Evolutionary conservation across 2,329 filamentous ascomycete genomes (phyloP), one percentile per base, ranked within the genome.

Genomic region (Metarhizium album): DNA sequence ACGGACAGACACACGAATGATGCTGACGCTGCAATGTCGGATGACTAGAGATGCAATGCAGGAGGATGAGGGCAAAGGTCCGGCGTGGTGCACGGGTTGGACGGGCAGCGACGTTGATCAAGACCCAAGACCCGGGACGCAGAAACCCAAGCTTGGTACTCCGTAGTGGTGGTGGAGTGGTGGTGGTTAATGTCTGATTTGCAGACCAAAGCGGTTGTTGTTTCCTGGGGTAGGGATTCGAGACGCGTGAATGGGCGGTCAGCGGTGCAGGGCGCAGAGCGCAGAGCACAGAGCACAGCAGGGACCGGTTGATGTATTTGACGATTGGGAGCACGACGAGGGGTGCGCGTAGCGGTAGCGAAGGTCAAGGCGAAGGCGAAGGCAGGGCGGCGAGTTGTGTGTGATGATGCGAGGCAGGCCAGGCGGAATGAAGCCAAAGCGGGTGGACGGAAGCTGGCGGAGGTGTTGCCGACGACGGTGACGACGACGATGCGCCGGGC

Each of bases 21-120:
- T 16, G 14, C 33, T 43, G 40, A 43, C 40, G 14, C 22, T 43
- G 40, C 40, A 43, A 16, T 43, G 40, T 79, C 81, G 49, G 62
- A 64, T 46, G 70, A 72, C 52, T 72, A 70, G 22, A 68, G 68
- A 50, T 40, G 51, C 37, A 45, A 47, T 43, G 47, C 20, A 46
- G 24, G 20, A 37, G 43, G n/a, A 23, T 38, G 22, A 47, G 31
- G 38, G 18, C 29, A n/a, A 42, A 14, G 37, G 22, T 29, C 31
- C 22, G 38, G 49, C 45, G 42, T 42, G 49, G 37, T 23, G 27
- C 23, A 46, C 33, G 24, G 40, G 31, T 29, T 27, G 37, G 37
- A 20, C 46, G 33, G 46, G 20, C 20, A 20, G 31, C 22, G 31
- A 33, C n/a, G 7, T 46, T 46, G 27, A 46, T 47, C 40, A 43